Evolutionary conservation across 768 basidiomycete species (phyloP), one percentile per base, ranked within the genome.

Genomic region (Omphalotus guepiniiformis): DNA sequence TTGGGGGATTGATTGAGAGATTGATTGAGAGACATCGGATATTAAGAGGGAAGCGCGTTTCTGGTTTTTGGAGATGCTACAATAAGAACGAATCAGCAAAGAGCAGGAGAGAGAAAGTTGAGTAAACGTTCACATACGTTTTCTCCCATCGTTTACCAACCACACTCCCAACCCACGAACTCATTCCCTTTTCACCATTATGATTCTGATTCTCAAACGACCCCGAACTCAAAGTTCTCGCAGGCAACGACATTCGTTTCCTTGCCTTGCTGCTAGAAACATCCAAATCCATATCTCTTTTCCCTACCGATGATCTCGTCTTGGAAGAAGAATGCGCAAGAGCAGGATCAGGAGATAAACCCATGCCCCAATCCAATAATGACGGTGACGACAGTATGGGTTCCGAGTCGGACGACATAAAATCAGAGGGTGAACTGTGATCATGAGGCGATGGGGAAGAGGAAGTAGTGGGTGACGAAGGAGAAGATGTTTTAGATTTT

Each of bases 1-100:
- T 51, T 44, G 42, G 26, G 42, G 42, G 5, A 44, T 9, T 7
- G 42, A 44, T 28, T 47, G 45, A 7, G 45, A 38, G 12, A 47
- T 47, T 23, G 46, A 39, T 32, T 74, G 72, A 4, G 82, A 82
- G 16, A 86, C 76, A 58, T 86, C 85, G 0, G 82, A 76, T 44
- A 88, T 58, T 25, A 88, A 70, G 1, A 76, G 53, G 0, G 85
- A 84, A 0, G 85, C 85, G 18, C 84, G 80, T 63, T 84, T 85
- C 49, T 82, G 82, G 55, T 68, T 72, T 54, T 81, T 85, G 15
- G 79, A 68, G 56, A 87, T 76, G n/a, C 85, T 88, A 29, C 13
- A 28, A 48, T 52, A 52, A 51, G 46, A 32, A n/a, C 32, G n/a
- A 48, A 18, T 49, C 6, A 53, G 15, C 15, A 16, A 38, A 25